Percentiles rank a stretch among this genome's conserved stretches.
These are phyloP conservation scores for Candida vaughaniae DNA, from an alignment of 805 yeast genomes.

Conservation along the genomic window DNA sequence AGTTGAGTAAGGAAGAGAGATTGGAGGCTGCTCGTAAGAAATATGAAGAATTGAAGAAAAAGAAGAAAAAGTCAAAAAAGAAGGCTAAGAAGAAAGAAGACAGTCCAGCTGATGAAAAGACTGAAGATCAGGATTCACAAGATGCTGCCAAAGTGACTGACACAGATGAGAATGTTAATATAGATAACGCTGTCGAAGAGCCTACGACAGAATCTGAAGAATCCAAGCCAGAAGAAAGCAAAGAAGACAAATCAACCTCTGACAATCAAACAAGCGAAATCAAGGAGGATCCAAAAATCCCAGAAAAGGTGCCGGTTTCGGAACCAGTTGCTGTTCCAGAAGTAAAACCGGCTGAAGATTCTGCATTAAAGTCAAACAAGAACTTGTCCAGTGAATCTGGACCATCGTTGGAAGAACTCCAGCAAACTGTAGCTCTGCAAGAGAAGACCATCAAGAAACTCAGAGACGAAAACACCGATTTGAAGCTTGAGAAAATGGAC, in stretches of 20 bases:
- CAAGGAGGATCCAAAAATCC: neutral
- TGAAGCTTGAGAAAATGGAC: slow-evolving; percentile 39
- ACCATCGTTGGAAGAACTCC: slow-evolving; percentile 19
- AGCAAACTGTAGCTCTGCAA: slow-evolving; percentile 28
- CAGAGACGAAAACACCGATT: slow-evolving; percentile 42
- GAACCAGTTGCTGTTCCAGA: neutral
- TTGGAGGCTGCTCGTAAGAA: slow-evolving; percentile 74
- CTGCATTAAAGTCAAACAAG: neutral
- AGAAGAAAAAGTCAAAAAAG: slow-evolving; percentile 41
- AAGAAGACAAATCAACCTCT: neutral
- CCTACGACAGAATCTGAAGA: slow-evolving; percentile 1
- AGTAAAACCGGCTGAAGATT: slow-evolving; percentile 1
- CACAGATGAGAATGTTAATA: too few relatives aligned
- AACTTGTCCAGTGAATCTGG: slow-evolving; percentile 1
- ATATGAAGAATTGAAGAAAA: slow-evolving; percentile 65
- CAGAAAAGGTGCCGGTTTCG: slow-evolving; percentile 2
- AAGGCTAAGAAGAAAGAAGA: slow-evolving; percentile 14
- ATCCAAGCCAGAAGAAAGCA: slow-evolving; percentile 7
- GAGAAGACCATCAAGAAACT: slow-evolving; percentile 34
- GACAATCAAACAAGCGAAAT: neutral
- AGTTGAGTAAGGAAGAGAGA: slow-evolving; percentile 53
- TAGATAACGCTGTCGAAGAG: slow-evolving; percentile 2
- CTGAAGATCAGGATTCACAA: slow-evolving; percentile 12
- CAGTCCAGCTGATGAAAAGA: slow-evolving; percentile 12
- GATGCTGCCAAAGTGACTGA: slow-evolving; percentile 6